A percentile compares a stretch with the other conserved stretches of the same genome.
Conservation (phyloP, 805 yeast species). For the Torulaspora microellipsoides region DNA sequence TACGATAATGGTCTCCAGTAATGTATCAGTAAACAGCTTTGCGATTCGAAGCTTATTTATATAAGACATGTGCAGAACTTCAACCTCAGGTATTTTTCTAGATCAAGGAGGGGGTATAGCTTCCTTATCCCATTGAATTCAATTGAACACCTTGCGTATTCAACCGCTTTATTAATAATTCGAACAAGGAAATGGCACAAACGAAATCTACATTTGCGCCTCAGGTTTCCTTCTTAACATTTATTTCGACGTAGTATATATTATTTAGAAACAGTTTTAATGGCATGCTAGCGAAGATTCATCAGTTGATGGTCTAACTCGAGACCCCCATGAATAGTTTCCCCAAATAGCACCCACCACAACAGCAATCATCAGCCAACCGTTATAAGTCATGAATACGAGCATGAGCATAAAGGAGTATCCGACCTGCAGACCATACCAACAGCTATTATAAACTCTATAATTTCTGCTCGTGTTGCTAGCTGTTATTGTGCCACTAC, state of each 20-base stretch:
- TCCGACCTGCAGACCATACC: slow-evolving; percentile 63
- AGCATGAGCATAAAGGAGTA: slow-evolving; percentile 72
- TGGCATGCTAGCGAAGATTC: slow-evolving; percentile 25
- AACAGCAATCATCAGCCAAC: slow-evolving; percentile 77
- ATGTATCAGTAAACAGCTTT: too few relatives aligned
- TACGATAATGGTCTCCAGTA: too few relatives aligned
- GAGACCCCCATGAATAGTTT: slow-evolving; percentile 52
- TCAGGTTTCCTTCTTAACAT: background rate
- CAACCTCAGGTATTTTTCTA: too few relatives aligned
- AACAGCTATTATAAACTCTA: slow-evolving; percentile 36
- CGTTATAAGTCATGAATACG: slow-evolving; percentile 81
- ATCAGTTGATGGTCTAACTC: slow-evolving; percentile 8
- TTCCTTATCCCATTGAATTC: too few relatives aligned
- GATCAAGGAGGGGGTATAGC: too few relatives aligned
- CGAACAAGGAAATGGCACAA: too few relatives aligned
- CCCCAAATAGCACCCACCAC: slow-evolving; percentile 71
- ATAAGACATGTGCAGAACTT: too few relatives aligned
- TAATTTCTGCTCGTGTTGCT: slow-evolving; percentile 6
- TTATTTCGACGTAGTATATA: too few relatives aligned
- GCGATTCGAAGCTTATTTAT: too few relatives aligned
- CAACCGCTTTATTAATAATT: too few relatives aligned
- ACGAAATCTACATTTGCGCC: too few relatives aligned
- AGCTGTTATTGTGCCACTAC: slow-evolving; percentile 2
- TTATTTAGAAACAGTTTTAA: slow-evolving; percentile 4
- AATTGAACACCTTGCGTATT: too few relatives aligned